Evolutionary conservation across 768 basidiomycete genomes (phyloP).

Genomic region (Russula virescens): DNA sequence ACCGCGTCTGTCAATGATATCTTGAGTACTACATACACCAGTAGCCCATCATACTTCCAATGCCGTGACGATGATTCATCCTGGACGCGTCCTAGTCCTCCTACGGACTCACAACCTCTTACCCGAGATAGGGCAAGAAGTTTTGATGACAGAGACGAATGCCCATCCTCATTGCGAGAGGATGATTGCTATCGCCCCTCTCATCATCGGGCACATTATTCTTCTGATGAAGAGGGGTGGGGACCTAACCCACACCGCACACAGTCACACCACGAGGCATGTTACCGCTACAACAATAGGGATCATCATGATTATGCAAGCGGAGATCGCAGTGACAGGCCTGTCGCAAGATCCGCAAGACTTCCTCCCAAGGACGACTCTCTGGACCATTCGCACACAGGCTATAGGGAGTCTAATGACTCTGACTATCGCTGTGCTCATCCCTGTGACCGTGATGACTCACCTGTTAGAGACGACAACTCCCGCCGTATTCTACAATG

Average conservation of each 20-base stretch:
- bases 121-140: slow-evolving; percentile 13
- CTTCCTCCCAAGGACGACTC: slow-evolving; percentile 10
- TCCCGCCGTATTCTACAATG: slow-evolving; percentile 18
- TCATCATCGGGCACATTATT: not conserved
- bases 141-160: slow-evolving; percentile 13
- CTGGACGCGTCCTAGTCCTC: slow-evolving; percentile 18
- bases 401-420: slow-evolving; percentile 13
- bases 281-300: slow-evolving; percentile 13
- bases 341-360: slow-evolving; percentile 3
- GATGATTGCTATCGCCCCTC: slow-evolving; percentile 19
- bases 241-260: slow-evolving; percentile 1
- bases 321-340: slow-evolving; percentile 5
- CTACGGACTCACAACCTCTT: slow-evolving; percentile 14
- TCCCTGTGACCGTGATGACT: slow-evolving; percentile 17
- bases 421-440: slow-evolving; percentile 7
- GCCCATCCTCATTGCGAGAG: slow-evolving; percentile 4
- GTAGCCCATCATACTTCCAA: slow-evolving; percentile 40
- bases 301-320: slow-evolving; percentile 8
- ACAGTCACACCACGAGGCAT: slow-evolving; percentile 5
- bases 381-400: slow-evolving; percentile 10
- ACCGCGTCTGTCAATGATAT: slow-evolving; percentile 71
- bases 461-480: slow-evolving; percentile 19
- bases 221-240: slow-evolving; percentile 20
- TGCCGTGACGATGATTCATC: slow-evolving; percentile 26
- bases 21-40: slow-evolving; percentile 48